Base-by-base conservation (phyloP, 345 rosid species). In the Acer campestre region DNA sequence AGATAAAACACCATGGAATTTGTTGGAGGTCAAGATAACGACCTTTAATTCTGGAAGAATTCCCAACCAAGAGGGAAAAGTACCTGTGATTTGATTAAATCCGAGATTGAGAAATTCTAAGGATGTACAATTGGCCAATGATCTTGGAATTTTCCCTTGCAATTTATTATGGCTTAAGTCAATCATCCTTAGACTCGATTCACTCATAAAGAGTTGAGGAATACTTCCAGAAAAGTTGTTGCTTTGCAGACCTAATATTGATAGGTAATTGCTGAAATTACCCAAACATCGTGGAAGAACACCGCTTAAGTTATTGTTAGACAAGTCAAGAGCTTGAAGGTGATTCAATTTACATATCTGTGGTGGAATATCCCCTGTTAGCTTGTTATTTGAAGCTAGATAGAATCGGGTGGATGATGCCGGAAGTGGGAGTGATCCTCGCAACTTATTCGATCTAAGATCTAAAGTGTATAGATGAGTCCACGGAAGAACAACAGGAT, bases 31-130 rank as follows among this genome's bases (percentile, higher is more conserved):
- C n/a, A 77, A 29, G 2, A 69, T 46, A 11, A 80, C 71, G 1
- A 77, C 6, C 27, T 0, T 64, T 13, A 80, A 58, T 35, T 58
- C 22, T 0, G 46, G 31, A 16, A 70, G 40, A n/a, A 20, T 29
- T 17, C 83, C 83, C 42, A 83, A 70, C 86, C 75, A 77, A 23
- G 46, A 80, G 0, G 79, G 86, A 23, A 83, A 83, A 1, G 70
- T 70, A 46, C 74, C 83, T 16, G 18, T 4, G 4, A 83, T 67
- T 18, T 14, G 8, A 53, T 65, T 70, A 56, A 66, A 29, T 27
- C 75, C 75, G 0, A 80, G 6, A 29, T 80, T 61, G n/a, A 83
- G 73, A 70, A 13, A 3, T 16, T 49, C 46, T 4, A 81, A 40
- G 3, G 0, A 38, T 0, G 8, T 51, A 3, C 78, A 74, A 0